Base-by-base conservation (phyloP, 176 grass and related monocot species). In the Eleusine coracana region DNA sequence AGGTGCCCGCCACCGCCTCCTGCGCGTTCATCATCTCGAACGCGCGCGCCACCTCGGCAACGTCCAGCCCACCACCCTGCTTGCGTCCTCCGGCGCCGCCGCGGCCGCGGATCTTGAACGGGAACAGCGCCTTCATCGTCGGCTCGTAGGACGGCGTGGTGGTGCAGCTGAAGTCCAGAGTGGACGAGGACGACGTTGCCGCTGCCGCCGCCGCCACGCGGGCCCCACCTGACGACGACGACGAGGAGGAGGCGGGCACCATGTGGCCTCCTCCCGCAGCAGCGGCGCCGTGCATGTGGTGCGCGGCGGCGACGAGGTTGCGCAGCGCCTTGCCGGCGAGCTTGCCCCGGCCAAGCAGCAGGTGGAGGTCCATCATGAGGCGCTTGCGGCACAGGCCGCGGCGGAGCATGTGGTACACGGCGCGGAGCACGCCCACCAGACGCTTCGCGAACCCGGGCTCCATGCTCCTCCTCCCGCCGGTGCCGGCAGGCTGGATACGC, bases 321-420 rank as follows among this genome's bases (percentile, higher is more conserved):
- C 87, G 66, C 42, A 98, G 66, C 3, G 72, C 85, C 79, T 67
- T 82, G 38, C 95, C 88, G 25, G 90, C 90, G 68, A 95, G 77
- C 80, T 94, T 98, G 51, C 95, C 92, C 31, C 92, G 82, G 50
- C 90, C 68, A 74, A 98, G 86, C 21, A 98, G 88, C 34, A 89
- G 88, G 66, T 93, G 82, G 49, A 95, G 85, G 71, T 98, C 87
- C 88, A 93, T 80, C 86, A 91, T 88, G 76, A 95, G 86, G 78
- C 94, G 86, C 86, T 90, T 89, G 72, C 90, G 80, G 88, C 86
- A 89, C 34, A 98, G 68, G 7, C 96, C 90, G 16, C 74, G 69
- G 62, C 92, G 96, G n/a, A 98, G 54, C 90, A 91, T 98, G 82
- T 87, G 87, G 90, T 93, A 95, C 4, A 93, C 85, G 80, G 87